Evolutionary conservation across 2,329 filamentous ascomycete genomes (phyloP).

Genomic region (Xylaria sp.): DNA sequence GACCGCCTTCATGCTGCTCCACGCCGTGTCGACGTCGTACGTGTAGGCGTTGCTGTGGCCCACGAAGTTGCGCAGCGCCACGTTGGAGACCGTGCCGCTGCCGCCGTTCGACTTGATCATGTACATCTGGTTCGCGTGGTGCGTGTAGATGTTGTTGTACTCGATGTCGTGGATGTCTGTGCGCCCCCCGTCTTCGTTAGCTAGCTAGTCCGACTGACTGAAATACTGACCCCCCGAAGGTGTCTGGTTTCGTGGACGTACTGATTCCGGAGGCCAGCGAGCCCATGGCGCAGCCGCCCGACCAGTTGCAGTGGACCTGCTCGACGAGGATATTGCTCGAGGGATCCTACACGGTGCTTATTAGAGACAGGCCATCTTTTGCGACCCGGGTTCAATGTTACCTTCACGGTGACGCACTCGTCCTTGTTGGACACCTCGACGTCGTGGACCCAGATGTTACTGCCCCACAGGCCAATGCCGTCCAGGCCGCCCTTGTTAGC

Average conservation of each 20-base stretch:
- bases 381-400: background rate
- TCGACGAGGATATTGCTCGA: constrained; percentile 52
- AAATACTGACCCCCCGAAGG: too few species aligned
- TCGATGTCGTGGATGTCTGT: constrained; percentile 54
- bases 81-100: constrained; percentile 53
- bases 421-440: constrained; percentile 63
- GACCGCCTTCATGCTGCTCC: constrained; percentile 46
- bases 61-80: constrained; percentile 60
- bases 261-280: constrained; percentile 51
- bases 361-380: background rate
- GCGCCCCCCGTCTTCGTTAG: background rate
- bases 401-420: constrained; percentile 60
- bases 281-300: constrained; percentile 58
- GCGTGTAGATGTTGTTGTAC: constrained; percentile 62
- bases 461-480: constrained; percentile 56
- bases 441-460: constrained; percentile 60
- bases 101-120: constrained; percentile 66
- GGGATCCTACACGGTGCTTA: constrained; percentile 48
- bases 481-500: constrained; percentile 53
- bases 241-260: constrained; percentile 5
- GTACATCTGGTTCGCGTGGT: constrained; percentile 63
- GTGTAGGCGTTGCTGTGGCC: constrained; percentile 62
- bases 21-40: constrained; percentile 58
- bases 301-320: constrained; percentile 64
- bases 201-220: background rate